These are phyloP conservation scores for Fusarium subglutinans DNA, from an alignment of 2,329 filamentous ascomycete genomes.

Conservation along the genomic window DNA sequence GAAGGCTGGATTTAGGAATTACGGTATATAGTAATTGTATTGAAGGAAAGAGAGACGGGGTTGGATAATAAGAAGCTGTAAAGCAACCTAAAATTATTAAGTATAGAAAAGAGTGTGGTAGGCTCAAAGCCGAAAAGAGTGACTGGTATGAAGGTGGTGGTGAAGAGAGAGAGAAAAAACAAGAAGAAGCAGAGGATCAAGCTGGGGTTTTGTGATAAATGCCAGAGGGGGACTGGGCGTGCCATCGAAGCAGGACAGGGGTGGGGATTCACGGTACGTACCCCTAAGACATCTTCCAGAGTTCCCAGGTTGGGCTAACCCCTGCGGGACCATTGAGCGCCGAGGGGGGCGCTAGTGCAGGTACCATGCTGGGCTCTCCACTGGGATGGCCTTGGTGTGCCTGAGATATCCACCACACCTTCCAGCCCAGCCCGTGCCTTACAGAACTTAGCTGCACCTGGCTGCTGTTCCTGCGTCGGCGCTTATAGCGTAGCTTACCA, in stretches of 20 bases:
- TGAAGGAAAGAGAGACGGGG: slow-evolving; percentile 22
- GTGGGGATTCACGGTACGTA: slow-evolving; percentile 30
- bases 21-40: slow-evolving; percentile 31
- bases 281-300: background rate
- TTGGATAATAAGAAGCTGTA: slow-evolving; percentile 21
- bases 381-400: background rate
- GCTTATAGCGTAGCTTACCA: slow-evolving; percentile 9
- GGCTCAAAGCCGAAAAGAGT: slow-evolving; percentile 45
- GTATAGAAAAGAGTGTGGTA: slow-evolving; percentile 46
- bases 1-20: slow-evolving; percentile 43
- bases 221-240: slow-evolving; percentile 32
- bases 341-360: slow-evolving; percentile 35
- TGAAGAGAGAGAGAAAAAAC: slow-evolving; percentile 31
- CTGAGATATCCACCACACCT: background rate
- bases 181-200: slow-evolving; percentile 23
- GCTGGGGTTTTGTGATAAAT: slow-evolving; percentile 40
- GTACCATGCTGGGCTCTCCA: slow-evolving; percentile 27
- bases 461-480: slow-evolving; percentile 28
- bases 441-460: background rate
- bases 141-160: slow-evolving; percentile 45
- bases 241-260: slow-evolving; percentile 1
- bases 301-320: slow-evolving; percentile 22
- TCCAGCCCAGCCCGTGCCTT: slow-evolving; percentile 16
- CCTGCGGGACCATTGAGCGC: slow-evolving; percentile 30
- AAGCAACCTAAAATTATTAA: slow-evolving; percentile 31